Conservation (phyloP, 2,329 filamentous ascomycete species). For the Sclerotinia minor region DNA sequence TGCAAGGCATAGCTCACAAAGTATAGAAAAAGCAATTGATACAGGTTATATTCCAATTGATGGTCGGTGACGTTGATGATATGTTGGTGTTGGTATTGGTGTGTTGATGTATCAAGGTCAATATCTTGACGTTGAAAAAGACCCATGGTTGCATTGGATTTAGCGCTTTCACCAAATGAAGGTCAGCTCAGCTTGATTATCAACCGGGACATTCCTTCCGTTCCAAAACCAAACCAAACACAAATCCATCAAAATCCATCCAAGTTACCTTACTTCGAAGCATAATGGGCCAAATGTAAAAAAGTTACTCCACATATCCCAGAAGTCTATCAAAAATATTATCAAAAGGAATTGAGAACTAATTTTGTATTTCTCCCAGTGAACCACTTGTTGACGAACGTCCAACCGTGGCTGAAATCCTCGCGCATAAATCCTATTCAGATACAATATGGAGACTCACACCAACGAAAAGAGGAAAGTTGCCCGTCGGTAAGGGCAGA, state of each 20-base stretch:
- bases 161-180: background rate
- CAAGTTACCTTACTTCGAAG: background rate
- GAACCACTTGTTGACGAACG: conserved; percentile 26
- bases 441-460: conserved; percentile 69
- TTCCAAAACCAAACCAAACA: background rate
- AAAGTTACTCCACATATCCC: too few relatives aligned
- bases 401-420: conserved; percentile 56
- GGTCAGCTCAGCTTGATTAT: too few relatives aligned
- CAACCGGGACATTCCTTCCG: background rate
- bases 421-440: conserved; percentile 65
- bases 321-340: background rate
- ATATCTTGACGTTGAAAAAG: background rate
- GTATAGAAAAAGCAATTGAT: too few relatives aligned
- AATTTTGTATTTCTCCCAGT: conserved; percentile 10
- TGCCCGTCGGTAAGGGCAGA: conserved; percentile 65
- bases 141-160: background rate
- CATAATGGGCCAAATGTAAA: conserved; percentile 12
- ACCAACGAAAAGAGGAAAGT: conserved; percentile 60
- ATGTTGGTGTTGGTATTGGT: too few relatives aligned
- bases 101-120: too few relatives aligned
- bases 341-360: background rate
- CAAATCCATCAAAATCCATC: background rate
- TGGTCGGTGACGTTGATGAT: too few relatives aligned
- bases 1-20: background rate
- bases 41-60: background rate